Conservation (phyloP, 208 protist species). For the Leishmania tropica region DNA sequence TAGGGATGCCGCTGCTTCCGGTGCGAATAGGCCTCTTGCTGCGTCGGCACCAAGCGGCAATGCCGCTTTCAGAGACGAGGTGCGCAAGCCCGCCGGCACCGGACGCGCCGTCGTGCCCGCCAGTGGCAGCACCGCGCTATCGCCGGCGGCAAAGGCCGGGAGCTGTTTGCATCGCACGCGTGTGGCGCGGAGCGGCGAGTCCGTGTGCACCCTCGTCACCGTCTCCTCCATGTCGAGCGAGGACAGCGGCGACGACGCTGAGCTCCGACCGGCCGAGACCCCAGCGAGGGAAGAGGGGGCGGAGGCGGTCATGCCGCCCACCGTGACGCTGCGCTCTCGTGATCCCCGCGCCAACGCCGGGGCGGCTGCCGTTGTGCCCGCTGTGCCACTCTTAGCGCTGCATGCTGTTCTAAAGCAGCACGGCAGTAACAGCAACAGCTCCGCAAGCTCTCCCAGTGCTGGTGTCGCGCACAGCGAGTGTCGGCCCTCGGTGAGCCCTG, state of each 20-base stretch:
- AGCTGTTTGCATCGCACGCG: conserved; percentile 18
- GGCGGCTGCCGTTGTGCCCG: background rate
- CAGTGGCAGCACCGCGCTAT: background rate
- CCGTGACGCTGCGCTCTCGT: conserved; percentile 13
- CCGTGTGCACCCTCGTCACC: conserved; percentile 38
- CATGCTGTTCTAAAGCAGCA: conserved; percentile 14
- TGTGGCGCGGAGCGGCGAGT: conserved; percentile 31
- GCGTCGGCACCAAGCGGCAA: background rate
- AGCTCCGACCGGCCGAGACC: background rate
- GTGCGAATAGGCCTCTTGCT: background rate
- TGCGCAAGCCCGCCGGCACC: background rate
- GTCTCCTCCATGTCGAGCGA: conserved; percentile 43
- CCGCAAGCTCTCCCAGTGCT: background rate
- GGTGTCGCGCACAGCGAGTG: background rate
- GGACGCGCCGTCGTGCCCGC: background rate
- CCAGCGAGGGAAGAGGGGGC: background rate
- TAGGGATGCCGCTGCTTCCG: background rate
- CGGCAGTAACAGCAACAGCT: background rate
- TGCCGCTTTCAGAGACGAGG: background rate
- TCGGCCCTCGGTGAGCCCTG: background rate
- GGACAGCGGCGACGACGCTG: conserved; percentile 8
- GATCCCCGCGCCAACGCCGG: background rate
- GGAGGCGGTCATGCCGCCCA: conserved; percentile 16
- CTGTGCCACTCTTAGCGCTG: conserved; percentile 13
- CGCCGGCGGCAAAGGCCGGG: background rate